Conservation (phyloP, 495 filamentous ascomycete genomes). For the Bombardia bombarda region DNA sequence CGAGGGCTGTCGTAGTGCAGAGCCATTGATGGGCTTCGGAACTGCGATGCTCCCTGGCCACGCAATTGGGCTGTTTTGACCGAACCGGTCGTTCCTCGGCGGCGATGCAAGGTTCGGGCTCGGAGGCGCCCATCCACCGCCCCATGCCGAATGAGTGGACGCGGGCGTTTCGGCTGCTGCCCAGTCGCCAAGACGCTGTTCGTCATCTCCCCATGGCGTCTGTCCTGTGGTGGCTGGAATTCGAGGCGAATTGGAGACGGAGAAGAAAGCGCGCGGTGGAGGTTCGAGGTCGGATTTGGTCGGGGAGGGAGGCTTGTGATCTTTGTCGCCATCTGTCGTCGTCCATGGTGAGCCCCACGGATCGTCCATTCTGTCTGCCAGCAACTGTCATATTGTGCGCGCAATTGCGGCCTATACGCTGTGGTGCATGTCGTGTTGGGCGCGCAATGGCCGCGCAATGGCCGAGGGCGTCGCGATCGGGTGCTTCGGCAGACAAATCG, state of each 20-base stretch:
- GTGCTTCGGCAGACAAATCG: background rate
- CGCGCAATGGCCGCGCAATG: background rate
- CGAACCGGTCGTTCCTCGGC: conserved; percentile 20
- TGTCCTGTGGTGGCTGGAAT: conserved; percentile 19
- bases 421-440: conserved; percentile 9
- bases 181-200: conserved; percentile 37
- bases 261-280: conserved; percentile 37
- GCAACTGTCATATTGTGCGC: conserved; percentile 22
- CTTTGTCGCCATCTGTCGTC: conserved; percentile 25
- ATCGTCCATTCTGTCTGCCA: conserved; percentile 43
- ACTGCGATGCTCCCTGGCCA: conserved; percentile 33
- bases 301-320: conserved; percentile 21
- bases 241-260: conserved; percentile 23
- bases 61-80: conserved; percentile 28
- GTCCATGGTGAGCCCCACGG: conserved; percentile 49
- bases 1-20: conserved; percentile 36
- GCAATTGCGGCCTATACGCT: background rate
- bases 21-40: conserved; percentile 15
- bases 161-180: conserved; percentile 15
- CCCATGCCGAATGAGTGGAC: conserved; percentile 27
- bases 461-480: background rate
- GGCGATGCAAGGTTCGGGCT: conserved; percentile 25
- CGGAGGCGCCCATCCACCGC: conserved; percentile 21
- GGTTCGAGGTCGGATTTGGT: conserved; percentile 32
- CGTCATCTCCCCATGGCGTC: conserved; percentile 41